Percentiles rank a stretch among this genome's conserved stretches.
These are phyloP conservation scores for Aspergillus haitiensis DNA, from an alignment of 495 filamentous ascomycete genomes.

Conservation along the genomic window DNA sequence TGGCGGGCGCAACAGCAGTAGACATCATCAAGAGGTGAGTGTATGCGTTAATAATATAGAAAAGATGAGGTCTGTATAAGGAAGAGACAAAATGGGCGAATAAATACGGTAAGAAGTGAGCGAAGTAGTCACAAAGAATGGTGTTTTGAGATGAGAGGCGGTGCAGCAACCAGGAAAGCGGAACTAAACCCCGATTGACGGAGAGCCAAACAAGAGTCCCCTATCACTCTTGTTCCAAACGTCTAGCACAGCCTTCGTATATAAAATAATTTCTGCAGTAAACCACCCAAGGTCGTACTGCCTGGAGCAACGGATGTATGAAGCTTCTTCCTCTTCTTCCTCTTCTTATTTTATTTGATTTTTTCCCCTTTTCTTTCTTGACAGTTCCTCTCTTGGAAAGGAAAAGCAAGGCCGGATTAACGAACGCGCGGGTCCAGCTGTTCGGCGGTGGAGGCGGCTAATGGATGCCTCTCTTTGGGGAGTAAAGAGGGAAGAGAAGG, in stretches of 20 bases:
- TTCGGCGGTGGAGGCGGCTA: conserved; percentile 20
- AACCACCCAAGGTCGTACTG: conserved; percentile 14
- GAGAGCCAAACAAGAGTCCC: conserved; percentile 8
- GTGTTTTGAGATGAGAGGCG: conserved; percentile 7
- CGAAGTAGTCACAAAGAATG: neutral
- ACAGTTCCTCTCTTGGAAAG: conserved; percentile 5
- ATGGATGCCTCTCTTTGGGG: conserved; percentile 9
- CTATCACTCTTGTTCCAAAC: conserved; percentile 2
- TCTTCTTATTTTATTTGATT: no score
- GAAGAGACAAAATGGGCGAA: conserved; percentile 4
- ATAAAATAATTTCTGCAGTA: conserved; percentile 10
- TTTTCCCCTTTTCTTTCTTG: neutral
- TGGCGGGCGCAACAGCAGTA: conserved; percentile 53
- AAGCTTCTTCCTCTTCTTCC: conserved; percentile 3
- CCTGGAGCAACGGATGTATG: conserved; percentile 15
- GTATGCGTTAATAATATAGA: neutral
- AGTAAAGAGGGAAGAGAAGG: conserved; percentile 9
- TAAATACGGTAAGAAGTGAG: neutral
- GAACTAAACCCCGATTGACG: conserved; percentile 9
- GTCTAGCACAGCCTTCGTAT: conserved; percentile 21
- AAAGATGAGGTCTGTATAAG: neutral
- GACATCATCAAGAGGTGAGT: conserved; percentile 41
- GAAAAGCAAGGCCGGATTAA: conserved; percentile 13
- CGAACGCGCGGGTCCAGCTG: conserved; percentile 14
- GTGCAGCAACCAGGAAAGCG: conserved; percentile 10